Conservation (phyloP, 495 filamentous ascomycete species). For the Hypoxylon cercidicola region DNA sequence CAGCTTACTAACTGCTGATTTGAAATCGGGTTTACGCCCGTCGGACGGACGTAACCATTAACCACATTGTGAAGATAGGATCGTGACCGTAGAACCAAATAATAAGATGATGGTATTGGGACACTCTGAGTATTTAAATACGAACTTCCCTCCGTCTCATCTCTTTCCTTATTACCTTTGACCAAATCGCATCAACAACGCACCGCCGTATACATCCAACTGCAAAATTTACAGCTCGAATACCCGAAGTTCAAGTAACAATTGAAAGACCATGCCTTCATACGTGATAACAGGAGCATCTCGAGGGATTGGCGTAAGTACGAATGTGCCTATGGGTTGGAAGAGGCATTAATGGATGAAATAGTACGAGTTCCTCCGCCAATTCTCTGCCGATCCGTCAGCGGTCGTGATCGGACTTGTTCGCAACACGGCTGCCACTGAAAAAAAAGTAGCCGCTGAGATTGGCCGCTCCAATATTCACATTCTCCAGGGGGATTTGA, state of each 20-base stretch:
- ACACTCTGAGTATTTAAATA: too few species aligned
- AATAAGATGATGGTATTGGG: too few species aligned
- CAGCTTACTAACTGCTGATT: slow-evolving; percentile 26
- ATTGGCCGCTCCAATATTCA: slow-evolving; percentile 55
- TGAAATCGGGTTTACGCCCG: slow-evolving; percentile 19
- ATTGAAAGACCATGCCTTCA: slow-evolving; percentile 43
- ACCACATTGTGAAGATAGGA: too few species aligned
- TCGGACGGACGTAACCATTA: slow-evolving; percentile 4
- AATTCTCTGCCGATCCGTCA: slow-evolving; percentile 45
- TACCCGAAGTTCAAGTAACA: not conserved
- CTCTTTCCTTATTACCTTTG: too few species aligned
- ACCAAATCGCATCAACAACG: too few species aligned
- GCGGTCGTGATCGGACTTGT: slow-evolving; percentile 51
- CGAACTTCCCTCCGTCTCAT: too few species aligned
- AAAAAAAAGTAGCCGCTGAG: slow-evolving; percentile 47
- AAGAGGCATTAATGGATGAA: slow-evolving; percentile 14
- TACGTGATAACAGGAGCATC: slow-evolving; percentile 49
- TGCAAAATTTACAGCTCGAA: not conserved
- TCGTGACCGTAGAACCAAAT: too few species aligned
- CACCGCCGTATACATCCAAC: too few species aligned
- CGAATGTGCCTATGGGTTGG: not conserved
- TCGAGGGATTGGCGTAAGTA: slow-evolving; percentile 49
- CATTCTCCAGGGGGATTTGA: slow-evolving; percentile 58
- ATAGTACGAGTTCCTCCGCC: slow-evolving; percentile 50
- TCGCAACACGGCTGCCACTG: slow-evolving; percentile 46